A percentile compares a stretch with the other conserved stretches of the same genome.
Conservation (phyloP, 805 yeast genomes). For the Teunomyces pallodes region DNA sequence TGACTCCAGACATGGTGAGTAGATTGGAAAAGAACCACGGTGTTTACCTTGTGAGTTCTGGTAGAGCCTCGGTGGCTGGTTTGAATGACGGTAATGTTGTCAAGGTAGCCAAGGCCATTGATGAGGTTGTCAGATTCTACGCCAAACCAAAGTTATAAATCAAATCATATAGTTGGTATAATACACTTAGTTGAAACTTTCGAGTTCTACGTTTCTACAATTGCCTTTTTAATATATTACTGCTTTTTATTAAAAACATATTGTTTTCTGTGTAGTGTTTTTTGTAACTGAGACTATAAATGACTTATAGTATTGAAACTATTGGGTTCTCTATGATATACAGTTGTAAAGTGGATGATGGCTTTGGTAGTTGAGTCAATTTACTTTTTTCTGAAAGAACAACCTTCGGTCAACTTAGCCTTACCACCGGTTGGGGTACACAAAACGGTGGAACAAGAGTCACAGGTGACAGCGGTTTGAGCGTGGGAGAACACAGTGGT, state of each 20-base stretch:
- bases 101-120: constrained; percentile 76
- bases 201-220: background rate
- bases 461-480: constrained; percentile 99
- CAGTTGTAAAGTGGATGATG: background rate
- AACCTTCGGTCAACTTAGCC: constrained; percentile 99
- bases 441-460: constrained; percentile 95
- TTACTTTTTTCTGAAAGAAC: constrained; percentile 99
- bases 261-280: background rate
- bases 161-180: background rate
- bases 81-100: constrained; percentile 76
- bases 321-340: constrained; percentile 1
- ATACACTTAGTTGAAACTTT: too few species aligned
- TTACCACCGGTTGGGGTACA: constrained; percentile 99
- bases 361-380: constrained; percentile 2
- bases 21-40: constrained; percentile 76
- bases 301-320: constrained; percentile 1
- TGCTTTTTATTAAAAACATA: constrained; percentile 1
- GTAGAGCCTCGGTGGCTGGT: constrained; percentile 94
- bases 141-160: constrained; percentile 13
- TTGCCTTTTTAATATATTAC: background rate
- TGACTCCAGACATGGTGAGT: constrained; percentile 70
- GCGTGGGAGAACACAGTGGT: constrained; percentile 99
- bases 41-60: constrained; percentile 75
- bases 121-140: constrained; percentile 59
- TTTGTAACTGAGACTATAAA: constrained; percentile 1